A percentile compares a stretch with the other conserved stretches of the same genome.
These are phyloP conservation scores for Exophiala oligosperma DNA, from an alignment of 2,329 filamentous ascomycete genomes.

Conservation along the genomic window DNA sequence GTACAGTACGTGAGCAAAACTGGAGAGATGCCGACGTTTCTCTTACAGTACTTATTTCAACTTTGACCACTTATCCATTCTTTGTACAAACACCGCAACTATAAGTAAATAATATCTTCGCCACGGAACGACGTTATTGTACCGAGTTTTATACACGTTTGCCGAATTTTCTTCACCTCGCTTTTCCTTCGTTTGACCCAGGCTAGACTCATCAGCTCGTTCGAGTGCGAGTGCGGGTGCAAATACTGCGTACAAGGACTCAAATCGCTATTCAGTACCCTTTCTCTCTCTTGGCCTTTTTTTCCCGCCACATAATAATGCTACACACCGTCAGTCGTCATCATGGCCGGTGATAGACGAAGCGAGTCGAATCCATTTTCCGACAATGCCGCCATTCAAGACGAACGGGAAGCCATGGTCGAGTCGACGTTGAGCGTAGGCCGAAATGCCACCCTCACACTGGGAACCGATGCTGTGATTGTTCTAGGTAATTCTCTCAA, in stretches of 20 bases:
- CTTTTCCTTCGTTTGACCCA: neutral
- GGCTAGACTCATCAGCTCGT: neutral
- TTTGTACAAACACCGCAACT: no score
- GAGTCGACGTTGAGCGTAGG: constrained; percentile 55
- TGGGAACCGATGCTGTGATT: constrained; percentile 61
- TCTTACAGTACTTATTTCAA: no score
- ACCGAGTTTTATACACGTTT: no score
- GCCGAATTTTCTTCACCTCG: neutral
- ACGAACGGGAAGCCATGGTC: constrained; percentile 37
- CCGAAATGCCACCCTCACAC: constrained; percentile 59
- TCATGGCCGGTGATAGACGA: constrained; percentile 12
- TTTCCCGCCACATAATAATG: neutral
- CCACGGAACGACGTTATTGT: no score
- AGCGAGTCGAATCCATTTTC: constrained; percentile 18
- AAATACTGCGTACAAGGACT: no score
- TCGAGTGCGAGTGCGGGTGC: no score
- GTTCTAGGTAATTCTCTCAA: constrained; percentile 50
- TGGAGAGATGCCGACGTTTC: no score
- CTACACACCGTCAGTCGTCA: neutral
- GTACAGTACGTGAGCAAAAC: no score
- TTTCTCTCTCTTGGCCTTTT: neutral
- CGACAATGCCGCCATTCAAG: constrained; percentile 17
- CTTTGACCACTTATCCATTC: no score
- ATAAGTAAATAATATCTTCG: no score
- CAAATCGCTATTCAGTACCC: no score